Conservation (phyloP, 345 rosid species). For the Iberis pinnata region DNA sequence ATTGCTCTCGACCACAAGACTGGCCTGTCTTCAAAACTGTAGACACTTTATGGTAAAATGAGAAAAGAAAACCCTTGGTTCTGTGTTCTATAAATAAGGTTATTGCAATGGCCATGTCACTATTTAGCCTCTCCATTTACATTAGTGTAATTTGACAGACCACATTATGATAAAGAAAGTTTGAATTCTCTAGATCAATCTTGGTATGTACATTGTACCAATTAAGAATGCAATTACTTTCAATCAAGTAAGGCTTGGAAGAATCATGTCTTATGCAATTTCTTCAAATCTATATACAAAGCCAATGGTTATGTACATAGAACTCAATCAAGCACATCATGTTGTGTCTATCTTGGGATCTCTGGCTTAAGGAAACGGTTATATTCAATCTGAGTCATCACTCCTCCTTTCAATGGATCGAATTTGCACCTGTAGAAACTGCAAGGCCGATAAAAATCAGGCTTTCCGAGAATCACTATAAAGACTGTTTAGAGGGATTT, state of each 20-base stretch:
- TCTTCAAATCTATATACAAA: constrained; percentile 18
- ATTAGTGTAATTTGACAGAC: not conserved
- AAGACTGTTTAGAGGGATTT: constrained; percentile 8
- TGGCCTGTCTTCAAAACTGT: constrained; percentile 53
- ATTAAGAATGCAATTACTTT: constrained; percentile 20
- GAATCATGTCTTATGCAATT: constrained; percentile 6
- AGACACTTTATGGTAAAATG: no score
- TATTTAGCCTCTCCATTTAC: not conserved
- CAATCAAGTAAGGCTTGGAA: constrained; percentile 19
- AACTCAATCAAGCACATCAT: not conserved
- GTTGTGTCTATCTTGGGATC: not conserved
- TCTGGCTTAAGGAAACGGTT: constrained; percentile 60
- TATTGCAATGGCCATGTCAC: not conserved
- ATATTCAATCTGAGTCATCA: constrained; percentile 77
- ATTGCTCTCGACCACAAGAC: constrained; percentile 41
- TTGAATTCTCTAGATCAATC: not conserved
- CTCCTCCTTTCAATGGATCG: constrained; percentile 86
- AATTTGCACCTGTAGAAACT: constrained; percentile 55
- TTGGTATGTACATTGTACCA: constrained; percentile 18
- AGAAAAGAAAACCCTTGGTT: not conserved
- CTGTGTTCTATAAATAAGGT: constrained; percentile 8
- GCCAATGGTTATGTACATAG: constrained; percentile 15
- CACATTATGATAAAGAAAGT: not conserved
- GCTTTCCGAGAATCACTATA: not conserved
- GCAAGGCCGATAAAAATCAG: constrained; percentile 25